Conservation (phyloP, 148 eudicot species). For the Tetragonia tetragonoides region DNA sequence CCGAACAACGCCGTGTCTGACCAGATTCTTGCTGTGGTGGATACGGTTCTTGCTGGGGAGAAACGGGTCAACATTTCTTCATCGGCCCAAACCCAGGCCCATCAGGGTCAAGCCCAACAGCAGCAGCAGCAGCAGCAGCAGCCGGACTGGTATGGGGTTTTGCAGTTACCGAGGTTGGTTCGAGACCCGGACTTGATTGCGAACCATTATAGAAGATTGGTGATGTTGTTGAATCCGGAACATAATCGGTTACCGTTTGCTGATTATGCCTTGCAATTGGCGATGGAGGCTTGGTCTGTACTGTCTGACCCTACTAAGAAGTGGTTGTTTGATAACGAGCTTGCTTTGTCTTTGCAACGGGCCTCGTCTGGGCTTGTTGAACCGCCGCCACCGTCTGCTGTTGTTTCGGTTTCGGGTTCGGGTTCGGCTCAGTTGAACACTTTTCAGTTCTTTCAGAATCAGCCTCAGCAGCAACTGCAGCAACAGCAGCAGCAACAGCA, state of each 20-base stretch:
- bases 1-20: constrained; percentile 58
- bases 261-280: constrained; percentile 58
- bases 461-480: constrained; percentile 19
- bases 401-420: constrained; percentile 2
- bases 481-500: constrained; percentile 3
- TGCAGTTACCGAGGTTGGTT: constrained; percentile 51
- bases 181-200: constrained; percentile 54
- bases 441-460: constrained; percentile 38
- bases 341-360: constrained; percentile 29
- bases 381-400: neutral
- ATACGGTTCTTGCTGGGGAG: constrained; percentile 70
- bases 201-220: constrained; percentile 50
- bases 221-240: constrained; percentile 56
- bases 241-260: constrained; percentile 48
- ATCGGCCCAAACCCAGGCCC: no score
- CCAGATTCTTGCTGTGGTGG: constrained; percentile 70
- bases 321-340: constrained; percentile 51
- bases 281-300: constrained; percentile 67
- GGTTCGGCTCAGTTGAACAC: constrained; percentile 26
- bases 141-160: constrained; percentile 69
- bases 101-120: constrained; percentile 22
- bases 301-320: constrained; percentile 64
- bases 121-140: constrained; percentile 38
- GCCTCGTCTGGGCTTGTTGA: neutral
- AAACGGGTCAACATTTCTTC: neutral